Base-by-base conservation (phyloP, 2,329 filamentous ascomycete genomes). In the Colletotrichum cuscutae region DNA sequence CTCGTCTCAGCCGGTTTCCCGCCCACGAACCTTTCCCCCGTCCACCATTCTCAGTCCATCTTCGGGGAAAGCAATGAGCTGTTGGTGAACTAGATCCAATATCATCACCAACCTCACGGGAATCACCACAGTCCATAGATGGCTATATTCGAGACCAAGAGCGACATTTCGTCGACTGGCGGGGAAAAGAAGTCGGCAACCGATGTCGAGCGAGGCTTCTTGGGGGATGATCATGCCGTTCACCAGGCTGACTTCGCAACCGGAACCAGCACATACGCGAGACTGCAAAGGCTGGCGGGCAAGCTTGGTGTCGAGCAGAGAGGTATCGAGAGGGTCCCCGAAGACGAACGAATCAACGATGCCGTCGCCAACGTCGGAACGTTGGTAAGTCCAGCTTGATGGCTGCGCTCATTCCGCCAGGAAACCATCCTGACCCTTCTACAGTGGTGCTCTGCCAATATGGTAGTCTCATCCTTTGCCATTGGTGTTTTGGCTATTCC, bases 401-500 rank as follows among this genome's bases (percentile, higher is more conserved):
- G 54, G 35, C 64, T 30, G 35, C 37, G 26, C 35, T 32, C 35
- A 26, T 24, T 24, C 54, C 53, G 30, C 54, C 53, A 52, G 19
- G n/a, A 37, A 49, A 49, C 15, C 54, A 35, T 58, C 19, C 54
- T 66, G 54, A 71, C 53, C 59, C 53, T 35, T 53, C 12, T 49
- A 64, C 68, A 75, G 71, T 95, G 93, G 93, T 85, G 94, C 57
- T 92, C 92, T 1, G 92, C 92, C 77, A 95, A 95, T 82, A 91
- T 95, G 91, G 92, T 93, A 65, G 91, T 94, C 60, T 92, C 90
- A 28, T 91, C 92, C 15, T 94, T 95, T 78, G 93, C 94, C 61
- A 92, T 95, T 68, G 94, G 93, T 58, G 89, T 93, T 22, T 88
- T 93, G 6, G 91, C 89, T 1, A 87, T 90, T n/a, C 88, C 90